Evolutionary conservation across 2,329 filamentous ascomycete genomes (phyloP).

Genomic region (Fusarium brachygibbosum): DNA sequence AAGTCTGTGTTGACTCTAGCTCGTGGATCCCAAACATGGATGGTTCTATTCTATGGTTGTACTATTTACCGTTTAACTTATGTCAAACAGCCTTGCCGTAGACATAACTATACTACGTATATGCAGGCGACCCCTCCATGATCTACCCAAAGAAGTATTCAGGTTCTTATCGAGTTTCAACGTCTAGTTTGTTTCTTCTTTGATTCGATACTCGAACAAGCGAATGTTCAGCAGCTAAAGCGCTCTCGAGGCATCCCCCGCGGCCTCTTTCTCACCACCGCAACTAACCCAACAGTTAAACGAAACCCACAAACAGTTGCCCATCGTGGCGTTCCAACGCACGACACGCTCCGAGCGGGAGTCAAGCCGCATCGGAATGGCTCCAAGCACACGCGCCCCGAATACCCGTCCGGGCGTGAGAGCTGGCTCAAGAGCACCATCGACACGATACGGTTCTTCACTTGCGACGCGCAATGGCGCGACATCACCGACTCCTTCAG

Average conservation of each 20-base stretch:
- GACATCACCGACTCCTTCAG: constrained; percentile 78
- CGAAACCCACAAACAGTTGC: constrained; percentile 32
- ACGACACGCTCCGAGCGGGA: constrained; percentile 57
- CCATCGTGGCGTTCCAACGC: constrained; percentile 55
- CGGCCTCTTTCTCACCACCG: constrained; percentile 13
- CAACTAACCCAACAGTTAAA: constrained; percentile 16
- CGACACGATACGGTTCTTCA: constrained; percentile 45
- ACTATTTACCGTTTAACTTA: constrained; percentile 41
- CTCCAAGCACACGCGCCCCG: constrained; percentile 49
- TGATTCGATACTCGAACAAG: not conserved
- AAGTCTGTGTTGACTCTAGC: constrained; percentile 38
- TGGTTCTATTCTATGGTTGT: constrained; percentile 17
- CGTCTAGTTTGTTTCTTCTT: constrained; percentile 13
- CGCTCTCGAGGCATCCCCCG: constrained; percentile 5
- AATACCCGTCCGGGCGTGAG: constrained; percentile 46
- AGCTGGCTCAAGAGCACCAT: constrained; percentile 43
- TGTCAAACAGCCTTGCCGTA: constrained; percentile 40
- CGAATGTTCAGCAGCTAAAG: constrained; percentile 20
- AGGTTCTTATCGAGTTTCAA: constrained; percentile 27
- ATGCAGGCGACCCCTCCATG: constrained; percentile 46
- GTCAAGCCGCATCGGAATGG: constrained; percentile 54
- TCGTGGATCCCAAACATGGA: constrained; percentile 30
- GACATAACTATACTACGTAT: constrained; percentile 16
- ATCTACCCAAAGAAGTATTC: constrained; percentile 19
- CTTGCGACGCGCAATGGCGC: constrained; percentile 56